A percentile compares a stretch with the other conserved stretches of the same genome.
phyloP scores from a whole-genome alignment of 164 flowering plant species.

The Magnolia sinica region DNA sequence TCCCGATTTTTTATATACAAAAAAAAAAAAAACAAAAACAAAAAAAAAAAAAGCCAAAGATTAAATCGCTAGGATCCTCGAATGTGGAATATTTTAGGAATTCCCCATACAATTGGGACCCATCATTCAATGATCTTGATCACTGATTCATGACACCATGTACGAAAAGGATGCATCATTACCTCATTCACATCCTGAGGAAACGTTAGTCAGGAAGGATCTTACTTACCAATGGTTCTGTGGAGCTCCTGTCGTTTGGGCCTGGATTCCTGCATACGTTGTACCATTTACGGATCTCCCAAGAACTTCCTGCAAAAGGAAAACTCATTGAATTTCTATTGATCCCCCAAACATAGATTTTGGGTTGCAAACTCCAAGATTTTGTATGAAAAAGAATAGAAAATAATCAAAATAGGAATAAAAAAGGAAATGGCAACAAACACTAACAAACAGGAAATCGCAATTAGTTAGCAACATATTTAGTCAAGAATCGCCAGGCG shows the following conservation, averaged over 20 bases:
- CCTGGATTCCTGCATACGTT: constrained; percentile 90
- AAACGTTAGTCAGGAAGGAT: not conserved
- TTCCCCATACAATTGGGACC: not conserved
- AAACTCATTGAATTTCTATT: not conserved
- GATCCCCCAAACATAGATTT: not conserved
- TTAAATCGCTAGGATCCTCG: no score
- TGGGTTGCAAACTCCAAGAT: no score
- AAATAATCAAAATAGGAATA: no score
- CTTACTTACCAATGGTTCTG: constrained; percentile 88
- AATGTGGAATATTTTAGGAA: no score
- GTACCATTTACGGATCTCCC: constrained; percentile 95
- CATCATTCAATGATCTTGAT: not conserved
- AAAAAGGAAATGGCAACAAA: no score
- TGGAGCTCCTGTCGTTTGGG: constrained; percentile 98
- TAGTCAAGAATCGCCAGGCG: no score
- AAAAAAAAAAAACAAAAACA: no score
- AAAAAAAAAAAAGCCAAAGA: no score
- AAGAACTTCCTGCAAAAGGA: constrained; percentile 62
- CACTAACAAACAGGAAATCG: no score
- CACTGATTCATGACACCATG: not conserved
- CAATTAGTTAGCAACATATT: no score
- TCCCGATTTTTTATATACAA: no score
- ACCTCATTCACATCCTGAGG: not conserved
- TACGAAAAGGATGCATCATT: not conserved
- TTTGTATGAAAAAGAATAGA: no score